Evolutionary conservation across 768 basidiomycete species (phyloP).

Genomic region (Astraeus odoratus): DNA sequence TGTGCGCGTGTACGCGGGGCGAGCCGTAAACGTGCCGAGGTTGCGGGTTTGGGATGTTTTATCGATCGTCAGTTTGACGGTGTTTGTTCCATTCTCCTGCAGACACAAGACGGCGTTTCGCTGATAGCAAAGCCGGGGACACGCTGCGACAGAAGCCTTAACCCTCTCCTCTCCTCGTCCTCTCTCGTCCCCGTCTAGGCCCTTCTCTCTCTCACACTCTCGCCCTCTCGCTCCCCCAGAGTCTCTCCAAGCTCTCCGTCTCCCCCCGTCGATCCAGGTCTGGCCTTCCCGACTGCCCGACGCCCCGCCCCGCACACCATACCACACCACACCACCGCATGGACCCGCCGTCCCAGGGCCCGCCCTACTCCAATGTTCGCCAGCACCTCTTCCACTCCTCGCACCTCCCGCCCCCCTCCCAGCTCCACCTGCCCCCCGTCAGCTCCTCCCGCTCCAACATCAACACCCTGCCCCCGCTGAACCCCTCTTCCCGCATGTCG

Average conservation of each 20-base stretch:
- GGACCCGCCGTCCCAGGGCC: constrained; percentile 25
- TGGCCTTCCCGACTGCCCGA: too few species aligned
- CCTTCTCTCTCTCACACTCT: too few species aligned
- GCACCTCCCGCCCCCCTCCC: constrained; percentile 39
- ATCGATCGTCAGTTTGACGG: constrained; percentile 15
- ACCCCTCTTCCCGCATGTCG: constrained; percentile 22
- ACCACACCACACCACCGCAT: constrained; percentile 7
- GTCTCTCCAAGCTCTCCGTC: too few species aligned
- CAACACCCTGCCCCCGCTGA: constrained; percentile 38
- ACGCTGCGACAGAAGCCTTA: too few species aligned
- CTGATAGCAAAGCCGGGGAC: too few species aligned
- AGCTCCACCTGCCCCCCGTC: constrained; percentile 32
- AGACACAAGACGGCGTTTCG: neutral
- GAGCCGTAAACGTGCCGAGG: constrained; percentile 2
- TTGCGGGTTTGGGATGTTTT: neutral
- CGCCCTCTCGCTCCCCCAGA: too few species aligned
- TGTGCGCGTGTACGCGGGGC: constrained; percentile 2
- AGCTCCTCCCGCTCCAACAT: constrained; percentile 27
- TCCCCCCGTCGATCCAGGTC: too few species aligned
- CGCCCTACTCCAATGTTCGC: constrained; percentile 21
- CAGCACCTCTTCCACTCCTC: constrained; percentile 35
- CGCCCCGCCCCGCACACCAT: too few species aligned
- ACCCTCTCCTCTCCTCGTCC: neutral
- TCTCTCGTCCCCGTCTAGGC: constrained; percentile 8
- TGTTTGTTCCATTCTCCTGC: constrained; percentile 18